These are phyloP conservation scores for Mucor plumbeus DNA, from an alignment of 371 early-diverging fungal genomes.

Conservation along the genomic window DNA sequence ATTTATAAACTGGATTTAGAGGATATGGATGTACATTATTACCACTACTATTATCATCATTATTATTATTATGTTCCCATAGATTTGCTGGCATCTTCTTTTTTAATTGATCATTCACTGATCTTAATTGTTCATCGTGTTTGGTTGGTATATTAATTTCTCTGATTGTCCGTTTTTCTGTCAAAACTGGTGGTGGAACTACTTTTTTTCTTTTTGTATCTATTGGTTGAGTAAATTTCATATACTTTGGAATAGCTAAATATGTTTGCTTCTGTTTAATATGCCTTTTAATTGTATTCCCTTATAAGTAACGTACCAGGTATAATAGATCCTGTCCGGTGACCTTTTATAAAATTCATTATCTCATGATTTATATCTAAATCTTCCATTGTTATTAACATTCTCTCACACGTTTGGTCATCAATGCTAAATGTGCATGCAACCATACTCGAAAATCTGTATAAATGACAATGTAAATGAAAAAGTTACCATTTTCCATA, in stretches of 20 bases:
- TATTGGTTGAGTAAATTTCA: conserved; percentile 1
- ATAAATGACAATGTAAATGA: background rate
- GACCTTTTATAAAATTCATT: conserved; percentile 4
- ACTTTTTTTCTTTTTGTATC: background rate
- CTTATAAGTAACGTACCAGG: conserved; percentile 9
- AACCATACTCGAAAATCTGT: conserved; percentile 16
- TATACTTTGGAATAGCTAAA: conserved; percentile 13
- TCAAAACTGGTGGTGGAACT: background rate
- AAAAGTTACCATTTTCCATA: too few relatives aligned
- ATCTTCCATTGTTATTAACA: conserved; percentile 11
- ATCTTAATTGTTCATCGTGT: conserved; percentile 17
- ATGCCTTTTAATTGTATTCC: background rate
- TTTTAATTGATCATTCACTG: conserved; percentile 14
- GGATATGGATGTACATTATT: conserved; percentile 6
- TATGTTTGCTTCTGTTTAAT: background rate
- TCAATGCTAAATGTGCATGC: background rate
- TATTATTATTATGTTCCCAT: background rate
- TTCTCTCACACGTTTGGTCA: conserved; percentile 13
- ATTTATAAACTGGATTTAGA: conserved; percentile 13
- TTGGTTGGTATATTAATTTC: conserved; percentile 16
- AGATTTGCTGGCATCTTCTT: conserved; percentile 1
- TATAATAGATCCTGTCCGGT: conserved; percentile 14
- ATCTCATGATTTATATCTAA: conserved; percentile 5
- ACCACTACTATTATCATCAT: background rate
- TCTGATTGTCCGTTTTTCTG: background rate